phyloP scores from a whole-genome alignment of 164 flowering plant species.

The Chloranthus sessilifolius region DNA sequence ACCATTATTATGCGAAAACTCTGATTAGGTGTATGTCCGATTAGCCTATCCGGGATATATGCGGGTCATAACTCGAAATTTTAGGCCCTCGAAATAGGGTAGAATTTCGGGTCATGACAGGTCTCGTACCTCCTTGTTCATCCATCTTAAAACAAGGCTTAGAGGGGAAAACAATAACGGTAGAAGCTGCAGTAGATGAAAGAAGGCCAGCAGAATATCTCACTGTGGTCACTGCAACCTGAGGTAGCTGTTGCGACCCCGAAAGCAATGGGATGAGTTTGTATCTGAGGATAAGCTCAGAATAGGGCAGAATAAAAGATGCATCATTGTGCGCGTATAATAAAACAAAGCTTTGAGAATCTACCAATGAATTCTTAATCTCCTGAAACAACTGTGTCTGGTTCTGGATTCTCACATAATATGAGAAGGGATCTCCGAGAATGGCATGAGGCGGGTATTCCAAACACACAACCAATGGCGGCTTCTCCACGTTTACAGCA shows the following conservation, averaged over 20 bases:
- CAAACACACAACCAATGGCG: slow-evolving; percentile 64
- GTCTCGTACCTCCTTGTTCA: slow-evolving; percentile 18
- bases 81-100: no score
- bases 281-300: slow-evolving; percentile 57
- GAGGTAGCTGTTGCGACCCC: slow-evolving; percentile 72
- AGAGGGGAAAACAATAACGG: slow-evolving; percentile 74
- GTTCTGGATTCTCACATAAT: slow-evolving; percentile 54
- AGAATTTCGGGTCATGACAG: no score
- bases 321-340: slow-evolving; percentile 76
- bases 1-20: no score
- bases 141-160: slow-evolving; percentile 42
- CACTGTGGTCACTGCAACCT: slow-evolving; percentile 52
- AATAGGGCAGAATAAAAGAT: slow-evolving; percentile 58
- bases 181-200: slow-evolving; percentile 51
- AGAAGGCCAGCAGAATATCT: slow-evolving; percentile 73
- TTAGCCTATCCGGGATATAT: no score
- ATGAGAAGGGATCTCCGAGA: slow-evolving; percentile 78
- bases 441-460: slow-evolving; percentile 87
- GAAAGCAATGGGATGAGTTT: slow-evolving; percentile 71
- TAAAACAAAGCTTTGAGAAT: slow-evolving; percentile 73
- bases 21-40: no score
- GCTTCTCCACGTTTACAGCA: slow-evolving; percentile 55
- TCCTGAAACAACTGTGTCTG: slow-evolving; percentile 78
- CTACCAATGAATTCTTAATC: slow-evolving; percentile 59
- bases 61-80: no score